Conservation (phyloP, 2,329 filamentous ascomycete genomes). For the Macroventuria anomochaeta region DNA sequence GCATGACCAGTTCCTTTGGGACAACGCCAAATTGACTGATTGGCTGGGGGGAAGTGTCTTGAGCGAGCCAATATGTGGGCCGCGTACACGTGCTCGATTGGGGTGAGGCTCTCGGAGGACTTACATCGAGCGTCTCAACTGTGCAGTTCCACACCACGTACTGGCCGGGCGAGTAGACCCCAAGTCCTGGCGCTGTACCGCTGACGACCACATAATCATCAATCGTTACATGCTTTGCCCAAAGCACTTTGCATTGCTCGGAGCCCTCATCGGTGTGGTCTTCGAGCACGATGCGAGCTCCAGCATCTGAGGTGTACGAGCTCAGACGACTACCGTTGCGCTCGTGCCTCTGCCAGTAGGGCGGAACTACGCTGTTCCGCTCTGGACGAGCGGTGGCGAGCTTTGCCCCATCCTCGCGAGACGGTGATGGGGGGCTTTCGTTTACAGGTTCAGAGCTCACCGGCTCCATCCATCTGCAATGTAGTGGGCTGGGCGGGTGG, state of each 20-base stretch:
- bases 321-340: conserved; percentile 47
- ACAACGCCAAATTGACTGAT: conserved; percentile 17
- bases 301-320: conserved; percentile 44
- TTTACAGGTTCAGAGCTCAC: conserved; percentile 38
- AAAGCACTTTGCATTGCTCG: conserved; percentile 64
- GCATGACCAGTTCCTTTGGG: conserved; percentile 19
- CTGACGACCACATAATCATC: conserved; percentile 68
- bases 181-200: conserved; percentile 64
- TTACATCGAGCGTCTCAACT: conserved; percentile 82
- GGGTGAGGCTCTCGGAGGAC: conserved; percentile 46
- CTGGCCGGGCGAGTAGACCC: conserved; percentile 68
- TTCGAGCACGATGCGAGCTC: conserved; percentile 63
- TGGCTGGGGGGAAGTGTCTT: conserved; percentile 20
- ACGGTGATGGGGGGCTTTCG: conserved; percentile 33
- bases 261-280: conserved; percentile 68
- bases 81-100: conserved; percentile 19
- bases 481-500: conserved; percentile 32
- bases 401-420: conserved; percentile 27
- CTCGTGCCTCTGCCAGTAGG: conserved; percentile 56
- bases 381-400: conserved; percentile 33
- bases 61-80: conserved; percentile 18
- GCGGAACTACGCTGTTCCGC: conserved; percentile 50
- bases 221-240: conserved; percentile 67
- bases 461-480: conserved; percentile 51
- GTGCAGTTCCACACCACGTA: conserved; percentile 89